Conservation (phyloP, 2,329 filamentous ascomycete species). For the Boeremia exigua region DNA sequence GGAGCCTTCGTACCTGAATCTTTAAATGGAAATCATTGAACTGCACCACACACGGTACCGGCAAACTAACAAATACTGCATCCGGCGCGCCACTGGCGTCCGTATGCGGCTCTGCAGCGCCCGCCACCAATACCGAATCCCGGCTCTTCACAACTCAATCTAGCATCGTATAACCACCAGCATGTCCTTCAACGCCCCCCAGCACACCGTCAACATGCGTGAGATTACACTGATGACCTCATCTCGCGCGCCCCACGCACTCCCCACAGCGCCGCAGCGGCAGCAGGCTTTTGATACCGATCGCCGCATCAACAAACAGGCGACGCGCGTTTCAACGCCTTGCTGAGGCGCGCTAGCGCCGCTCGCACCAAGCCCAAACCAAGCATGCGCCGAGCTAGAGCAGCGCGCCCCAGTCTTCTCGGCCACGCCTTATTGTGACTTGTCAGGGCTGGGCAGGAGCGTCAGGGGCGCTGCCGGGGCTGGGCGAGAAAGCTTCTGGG, state of each 20-base stretch:
- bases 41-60: too few species aligned
- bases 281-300: constrained; percentile 19
- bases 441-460: constrained; percentile 14
- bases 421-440: constrained; percentile 19
- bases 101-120: not conserved
- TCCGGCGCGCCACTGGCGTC: constrained; percentile 13
- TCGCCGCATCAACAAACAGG: constrained; percentile 12
- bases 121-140: constrained; percentile 7
- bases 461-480: too few species aligned
- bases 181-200: too few species aligned
- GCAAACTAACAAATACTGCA: constrained; percentile 13
- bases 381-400: too few species aligned
- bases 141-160: too few species aligned
- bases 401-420: constrained; percentile 19
- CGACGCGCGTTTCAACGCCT: constrained; percentile 25
- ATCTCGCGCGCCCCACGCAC: constrained; percentile 11
- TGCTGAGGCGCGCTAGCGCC: constrained; percentile 6
- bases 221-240: constrained; percentile 3
- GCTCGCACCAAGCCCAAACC: too few species aligned
- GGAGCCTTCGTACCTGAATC: too few species aligned
- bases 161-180: too few species aligned
- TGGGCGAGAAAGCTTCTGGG: constrained; percentile 6
- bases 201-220: too few species aligned
- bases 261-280: constrained; percentile 9
- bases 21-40: too few species aligned